A percentile compares a stretch with the other conserved stretches of the same genome.
Evolutionary conservation across 371 early-diverging fungal genomes (phyloP).

Genomic region (Rhizopus stolonifer): DNA sequence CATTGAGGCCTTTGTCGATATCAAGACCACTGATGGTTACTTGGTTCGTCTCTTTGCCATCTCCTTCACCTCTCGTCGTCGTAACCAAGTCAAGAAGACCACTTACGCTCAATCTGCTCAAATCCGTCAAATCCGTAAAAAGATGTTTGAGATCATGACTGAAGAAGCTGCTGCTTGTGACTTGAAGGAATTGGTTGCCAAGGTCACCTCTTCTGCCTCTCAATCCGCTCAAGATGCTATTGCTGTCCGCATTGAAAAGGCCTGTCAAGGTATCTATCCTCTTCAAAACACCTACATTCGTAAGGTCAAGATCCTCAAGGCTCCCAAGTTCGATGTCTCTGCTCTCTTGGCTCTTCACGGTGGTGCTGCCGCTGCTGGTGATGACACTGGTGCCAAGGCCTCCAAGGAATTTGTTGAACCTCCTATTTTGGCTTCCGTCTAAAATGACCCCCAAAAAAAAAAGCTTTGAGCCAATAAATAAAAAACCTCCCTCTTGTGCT

Average conservation of each 20-base stretch:
- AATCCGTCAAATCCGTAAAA: constrained; percentile 97
- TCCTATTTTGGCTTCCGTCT: constrained; percentile 67
- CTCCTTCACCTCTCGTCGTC: constrained; percentile 94
- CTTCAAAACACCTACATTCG: constrained; percentile 96
- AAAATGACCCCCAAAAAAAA: constrained; percentile 28
- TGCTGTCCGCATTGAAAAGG: constrained; percentile 96
- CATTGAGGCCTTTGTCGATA: constrained; percentile 96
- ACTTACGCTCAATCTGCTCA: constrained; percentile 95
- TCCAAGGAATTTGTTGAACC: constrained; percentile 77
- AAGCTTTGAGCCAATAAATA: constrained; percentile 5
- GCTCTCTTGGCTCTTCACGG: constrained; percentile 95
- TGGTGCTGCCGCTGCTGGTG: constrained; percentile 71
- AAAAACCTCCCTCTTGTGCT: constrained; percentile 12
- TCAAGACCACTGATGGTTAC: constrained; percentile 99
- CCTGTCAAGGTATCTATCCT: constrained; percentile 95
- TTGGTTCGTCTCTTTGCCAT: constrained; percentile 95
- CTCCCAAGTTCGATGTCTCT: constrained; percentile 90
- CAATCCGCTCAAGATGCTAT: constrained; percentile 58
- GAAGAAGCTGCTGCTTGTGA: constrained; percentile 84
- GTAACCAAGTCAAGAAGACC: constrained; percentile 94
- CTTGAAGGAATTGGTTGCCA: constrained; percentile 92
- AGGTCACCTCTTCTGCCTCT: constrained; percentile 73
- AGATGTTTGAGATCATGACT: constrained; percentile 97
- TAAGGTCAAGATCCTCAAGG: constrained; percentile 99
- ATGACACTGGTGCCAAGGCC: constrained; percentile 70